Evolutionary conservation across 2,329 filamentous ascomycete genomes (phyloP), one percentile per base, ranked within the genome.

Genomic region (Colletotrichum viniferum): DNA sequence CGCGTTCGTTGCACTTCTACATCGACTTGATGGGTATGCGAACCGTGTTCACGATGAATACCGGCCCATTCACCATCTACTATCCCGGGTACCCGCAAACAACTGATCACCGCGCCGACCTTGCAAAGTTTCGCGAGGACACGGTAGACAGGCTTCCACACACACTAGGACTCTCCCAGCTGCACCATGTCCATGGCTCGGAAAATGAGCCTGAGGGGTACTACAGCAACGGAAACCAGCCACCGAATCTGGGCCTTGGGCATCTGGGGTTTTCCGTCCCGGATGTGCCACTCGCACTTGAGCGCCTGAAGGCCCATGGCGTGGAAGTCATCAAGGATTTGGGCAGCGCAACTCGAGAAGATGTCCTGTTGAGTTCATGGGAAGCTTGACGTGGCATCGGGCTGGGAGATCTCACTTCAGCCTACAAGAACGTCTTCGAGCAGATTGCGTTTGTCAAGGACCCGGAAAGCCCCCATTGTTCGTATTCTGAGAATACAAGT

Each of bases 161-260:
- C 18, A 43, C 18, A 0, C 18, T 43, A 0, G 38, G 38, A 6
- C 18, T 43, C 0, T 43, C n/a, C 18, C 9, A 43, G 38, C 0
- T 43, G 38, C n/a, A 1, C 5, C 38, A 43, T 43, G 0, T n/a
- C 18, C 38, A 43, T n/a, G 38, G 18, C 3, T 43, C 38, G 18
- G 38, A 43, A 5, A 43, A n/a, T 0, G 38, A 43, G 18, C 18
- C 38, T 43, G 38, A 12, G 3, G 38, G 38, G 38, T 43, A 43
- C 9, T n/a, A 43, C 9, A 43, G 38, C 38, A n/a, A 1, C 18
- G 38, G 38, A 0, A n/a, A 43, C 18, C 38, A 43, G 38, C 18
- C 18, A 12, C 38, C 38, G 1, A 43, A 43, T 1, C 38, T n/a
- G 3, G 38, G 38, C 9, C 38, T 43, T 43, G 38, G 38, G 9